Evolutionary conservation across 2,329 filamentous ascomycete species (phyloP), one percentile per base, ranked within the genome.

Genomic region (Trichothecium roseum): DNA sequence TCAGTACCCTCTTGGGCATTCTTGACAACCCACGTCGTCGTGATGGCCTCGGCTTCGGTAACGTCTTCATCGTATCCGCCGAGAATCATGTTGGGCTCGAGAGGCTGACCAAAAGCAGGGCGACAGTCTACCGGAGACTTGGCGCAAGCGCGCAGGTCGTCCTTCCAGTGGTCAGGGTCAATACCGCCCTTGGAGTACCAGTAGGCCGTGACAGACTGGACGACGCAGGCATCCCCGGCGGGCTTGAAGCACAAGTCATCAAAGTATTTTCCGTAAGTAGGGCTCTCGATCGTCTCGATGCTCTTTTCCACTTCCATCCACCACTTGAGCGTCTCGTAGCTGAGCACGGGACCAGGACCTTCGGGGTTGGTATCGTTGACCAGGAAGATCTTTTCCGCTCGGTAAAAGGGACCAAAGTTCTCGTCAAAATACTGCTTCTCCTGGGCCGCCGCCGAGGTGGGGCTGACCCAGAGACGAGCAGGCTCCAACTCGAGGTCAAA

Each of bases 171-270:
- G 5, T 69, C 58, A 4, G 43, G 44, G 10, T 48, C 40, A 16
- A 57, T 38, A 12, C 48, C 48, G 9, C 56, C 57, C 4, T 73
- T 74, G 22, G 80, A 75, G 36, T 80, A 74, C 59, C 88, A 96
- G 57, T 94, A 98, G 2, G 83, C 82, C 5, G 84, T 82, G n/a
- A 96, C 64, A 0, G 88, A 94, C 53, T 98, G 89, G 2, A 98
- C 76, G 5, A 95, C 88, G 48, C 91, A 98, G 12, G 81, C 86
- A 46, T 85, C 74, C 1, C 84, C 86, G 1, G 83, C 85, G 2
- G 93, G 93, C 54, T 95, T 95, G 62, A 94, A 89, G 63, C 91
- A 98, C 13, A 98, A 74, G 51, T 96, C 84, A 18, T 85, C 67
- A 3, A 98, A 68, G 1, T 72, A 80, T 36, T 81, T 72, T 6